Evolutionary conservation across 208 protist species (phyloP).

Genomic region (Acanthamoeba triangularis): DNA sequence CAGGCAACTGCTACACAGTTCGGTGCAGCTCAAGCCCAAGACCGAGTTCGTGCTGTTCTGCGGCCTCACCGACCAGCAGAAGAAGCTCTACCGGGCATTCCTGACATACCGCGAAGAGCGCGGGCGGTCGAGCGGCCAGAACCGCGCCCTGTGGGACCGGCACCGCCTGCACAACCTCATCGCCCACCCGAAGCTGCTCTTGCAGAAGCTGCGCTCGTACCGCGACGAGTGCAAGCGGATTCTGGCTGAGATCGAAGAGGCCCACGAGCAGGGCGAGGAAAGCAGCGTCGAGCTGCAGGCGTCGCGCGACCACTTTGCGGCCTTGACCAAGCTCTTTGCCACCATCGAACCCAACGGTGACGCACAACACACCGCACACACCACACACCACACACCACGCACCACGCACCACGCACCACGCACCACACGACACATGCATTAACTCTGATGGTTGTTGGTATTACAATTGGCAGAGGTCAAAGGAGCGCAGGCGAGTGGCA

Average conservation of each 20-base stretch:
- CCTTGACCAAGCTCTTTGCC: no score
- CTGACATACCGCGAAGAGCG: background rate
- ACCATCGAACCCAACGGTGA: no score
- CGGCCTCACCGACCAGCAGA: background rate
- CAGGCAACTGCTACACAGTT: background rate
- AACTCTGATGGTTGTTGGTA: background rate
- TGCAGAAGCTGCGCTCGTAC: background rate
- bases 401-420: no score
- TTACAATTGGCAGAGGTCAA: background rate
- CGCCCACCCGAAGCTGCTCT: background rate
- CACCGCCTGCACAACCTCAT: slow-evolving; percentile 1
- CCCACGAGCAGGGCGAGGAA: background rate
- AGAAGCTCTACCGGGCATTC: slow-evolving; percentile 20
- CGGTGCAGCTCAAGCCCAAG: slow-evolving; percentile 8
- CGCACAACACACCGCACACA: no score
- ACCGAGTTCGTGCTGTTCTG: slow-evolving; percentile 28
- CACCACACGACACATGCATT: background rate
- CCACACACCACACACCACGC: no score
- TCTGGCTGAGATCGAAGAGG: no score
- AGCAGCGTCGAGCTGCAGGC: background rate
- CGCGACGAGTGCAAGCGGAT: background rate
- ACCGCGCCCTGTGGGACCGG: background rate
- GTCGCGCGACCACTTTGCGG: no score
- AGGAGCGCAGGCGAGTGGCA: background rate
- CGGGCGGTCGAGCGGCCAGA: background rate